Base-by-base conservation (phyloP, 495 filamentous ascomycete species). In the Aspergillus bertholletiae region DNA sequence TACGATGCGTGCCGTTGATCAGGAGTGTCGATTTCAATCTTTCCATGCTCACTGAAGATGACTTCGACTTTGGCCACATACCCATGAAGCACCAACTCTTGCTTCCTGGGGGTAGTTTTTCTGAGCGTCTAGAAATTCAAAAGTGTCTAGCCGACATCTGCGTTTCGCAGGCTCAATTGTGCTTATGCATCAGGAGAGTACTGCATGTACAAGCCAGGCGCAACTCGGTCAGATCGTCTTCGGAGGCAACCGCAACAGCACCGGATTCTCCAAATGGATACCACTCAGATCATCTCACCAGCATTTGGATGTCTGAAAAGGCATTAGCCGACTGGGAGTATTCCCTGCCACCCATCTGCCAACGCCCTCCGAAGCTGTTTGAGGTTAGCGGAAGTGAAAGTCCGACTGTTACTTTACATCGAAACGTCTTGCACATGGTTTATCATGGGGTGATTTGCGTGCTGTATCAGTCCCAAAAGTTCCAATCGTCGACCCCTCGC, bases 381-480 rank as follows among this genome's bases (percentile, higher is more conserved):
- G 22, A 26, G 26, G 28, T 23, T 28, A 24, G 28, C 24, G 22
- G 15, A 8, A 56, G 12, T 54, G n/a, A n/a, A n/a, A 58, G 27
- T 39, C 58, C 1, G 39, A 48, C 43, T 6, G n/a, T 64, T 26
- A 30, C 46, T 13, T 24, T 64, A 5, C 61, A 64, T 9, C 51
- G 53, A n/a, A 55, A 49, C 20, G 44, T 55, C 34, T 56, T 64
- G 24, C 58, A 64, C 20, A 53, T 64, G 45, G 43, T 53, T 23
- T 64, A 61, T 47, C 58, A 56, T 21, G 61, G 58, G 8, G 53
- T 58, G 5, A 47, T 64, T 26, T 58, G 58, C 24, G 58, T 64
- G 2, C 54, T 64, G 35, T 56, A 64, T 28, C 61, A 64, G 49
- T 41, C 55, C 4, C 53, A 58, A 7, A 55, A 49, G 2, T 51